These are phyloP conservation scores for Solanum verrucosum DNA, from an alignment of 257 asterid genomes.

Conservation along the genomic window DNA sequence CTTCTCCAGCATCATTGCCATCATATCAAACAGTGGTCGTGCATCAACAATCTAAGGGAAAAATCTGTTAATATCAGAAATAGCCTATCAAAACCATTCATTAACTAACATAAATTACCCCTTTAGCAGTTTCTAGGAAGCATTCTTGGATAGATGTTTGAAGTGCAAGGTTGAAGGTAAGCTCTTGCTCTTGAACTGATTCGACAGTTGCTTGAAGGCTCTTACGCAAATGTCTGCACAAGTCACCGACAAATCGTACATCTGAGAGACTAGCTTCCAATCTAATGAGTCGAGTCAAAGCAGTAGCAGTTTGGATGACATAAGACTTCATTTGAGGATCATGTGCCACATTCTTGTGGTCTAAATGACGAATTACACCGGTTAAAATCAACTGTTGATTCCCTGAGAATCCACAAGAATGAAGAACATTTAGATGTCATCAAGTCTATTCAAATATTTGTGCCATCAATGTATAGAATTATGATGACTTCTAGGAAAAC, in stretches of 20 bases:
- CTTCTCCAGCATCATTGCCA: conserved; percentile 86
- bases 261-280: conserved; percentile 54
- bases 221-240: conserved; percentile 86
- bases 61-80: neutral
- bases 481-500: neutral
- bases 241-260: conserved; percentile 81
- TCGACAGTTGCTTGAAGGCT: conserved; percentile 85
- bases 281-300: conserved; percentile 77
- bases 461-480: neutral
- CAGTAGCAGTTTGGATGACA: conserved; percentile 65
- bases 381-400: conserved; percentile 60
- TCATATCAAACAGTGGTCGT: conserved; percentile 81
- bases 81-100: neutral
- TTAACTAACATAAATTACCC: conserved; percentile 47
- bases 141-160: conserved; percentile 76
- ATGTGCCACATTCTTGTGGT: conserved; percentile 76
- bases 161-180: conserved; percentile 44
- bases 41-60: conserved; percentile 62
- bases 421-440: neutral
- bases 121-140: conserved; percentile 81
- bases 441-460: neutral
- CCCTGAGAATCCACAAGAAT: conserved; percentile 35
- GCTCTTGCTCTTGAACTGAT: conserved; percentile 59
- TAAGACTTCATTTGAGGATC: conserved; percentile 69
- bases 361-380: conserved; percentile 83